Conservation (phyloP, 2,329 filamentous ascomycete genomes). For the Penicillium olsonii region DNA sequence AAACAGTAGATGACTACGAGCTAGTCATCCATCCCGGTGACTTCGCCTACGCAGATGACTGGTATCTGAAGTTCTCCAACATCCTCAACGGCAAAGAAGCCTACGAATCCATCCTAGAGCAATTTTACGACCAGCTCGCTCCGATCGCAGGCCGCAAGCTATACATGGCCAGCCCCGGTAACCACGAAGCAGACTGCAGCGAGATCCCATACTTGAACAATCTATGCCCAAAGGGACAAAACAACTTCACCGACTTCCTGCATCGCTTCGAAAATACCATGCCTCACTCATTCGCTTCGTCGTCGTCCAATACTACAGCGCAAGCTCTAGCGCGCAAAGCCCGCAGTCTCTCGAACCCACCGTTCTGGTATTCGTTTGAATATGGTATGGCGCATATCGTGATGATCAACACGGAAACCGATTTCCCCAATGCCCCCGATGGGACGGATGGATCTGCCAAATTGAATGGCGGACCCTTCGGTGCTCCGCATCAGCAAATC, state of each 20-base stretch:
- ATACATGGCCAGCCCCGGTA: conserved; percentile 61
- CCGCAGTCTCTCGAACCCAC: conserved; percentile 48
- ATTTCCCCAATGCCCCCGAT: conserved; percentile 55
- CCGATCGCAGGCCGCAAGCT: conserved; percentile 56
- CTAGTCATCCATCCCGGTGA: conserved; percentile 48
- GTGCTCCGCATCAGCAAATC: conserved; percentile 51
- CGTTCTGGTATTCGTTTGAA: conserved; percentile 63
- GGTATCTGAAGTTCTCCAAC: conserved; percentile 52
- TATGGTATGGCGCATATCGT: conserved; percentile 59
- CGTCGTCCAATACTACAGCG: conserved; percentile 46
- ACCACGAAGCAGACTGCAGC: conserved; percentile 59
- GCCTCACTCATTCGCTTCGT: conserved; percentile 54
- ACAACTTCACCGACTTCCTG: conserved; percentile 63
- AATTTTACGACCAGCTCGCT: conserved; percentile 58
- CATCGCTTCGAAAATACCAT: conserved; percentile 57
- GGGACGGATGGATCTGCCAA: conserved; percentile 42
- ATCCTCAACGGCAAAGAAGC: conserved; percentile 52
- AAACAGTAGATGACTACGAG: conserved; percentile 58
- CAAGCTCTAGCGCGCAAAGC: conserved; percentile 51
- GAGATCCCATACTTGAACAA: conserved; percentile 27
- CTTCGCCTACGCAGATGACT: conserved; percentile 62
- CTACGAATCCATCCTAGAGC: conserved; percentile 59
- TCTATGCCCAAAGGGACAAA: conserved; percentile 50
- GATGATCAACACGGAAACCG: conserved; percentile 61
- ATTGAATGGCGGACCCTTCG: conserved; percentile 55